Evolutionary conservation across 805 yeast genomes (phyloP).

Genomic region (Wickerhamiella spandovensis): DNA sequence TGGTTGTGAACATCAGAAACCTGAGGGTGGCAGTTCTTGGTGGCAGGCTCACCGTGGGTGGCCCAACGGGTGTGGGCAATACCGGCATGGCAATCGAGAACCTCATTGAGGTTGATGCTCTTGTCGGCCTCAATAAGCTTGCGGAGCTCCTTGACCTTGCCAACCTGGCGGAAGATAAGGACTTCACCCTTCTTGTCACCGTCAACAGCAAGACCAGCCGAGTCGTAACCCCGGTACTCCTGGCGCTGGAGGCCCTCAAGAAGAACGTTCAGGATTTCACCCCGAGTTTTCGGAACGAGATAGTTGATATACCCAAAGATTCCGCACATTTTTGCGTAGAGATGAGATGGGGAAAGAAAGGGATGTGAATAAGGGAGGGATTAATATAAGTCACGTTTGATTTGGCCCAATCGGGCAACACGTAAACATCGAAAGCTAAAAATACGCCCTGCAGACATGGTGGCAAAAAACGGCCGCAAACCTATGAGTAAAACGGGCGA

Average conservation of each 20-base stretch:
- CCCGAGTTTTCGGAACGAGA: conserved; percentile 81
- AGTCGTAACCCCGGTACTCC: conserved; percentile 97
- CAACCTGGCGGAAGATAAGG: conserved; percentile 67
- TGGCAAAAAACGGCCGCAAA: not conserved
- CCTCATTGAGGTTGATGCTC: conserved; percentile 36
- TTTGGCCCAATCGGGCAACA: conserved; percentile 2
- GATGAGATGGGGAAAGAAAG: not conserved
- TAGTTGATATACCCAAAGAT: conserved; percentile 96
- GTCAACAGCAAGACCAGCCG: conserved; percentile 92
- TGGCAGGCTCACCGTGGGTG: conserved; percentile 90
- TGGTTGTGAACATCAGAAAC: conserved; percentile 72
- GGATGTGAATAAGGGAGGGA: not conserved
- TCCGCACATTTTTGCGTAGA: conserved; percentile 42
- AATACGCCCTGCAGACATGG: not conserved
- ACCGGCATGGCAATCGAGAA: conserved; percentile 78
- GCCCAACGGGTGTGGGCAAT: conserved; percentile 99
- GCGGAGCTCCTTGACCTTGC: conserved; percentile 77
- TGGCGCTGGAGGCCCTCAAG: conserved; percentile 62
- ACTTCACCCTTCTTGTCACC: conserved; percentile 68
- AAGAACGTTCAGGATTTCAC: conserved; percentile 79
- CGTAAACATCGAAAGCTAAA: conserved; percentile 2
- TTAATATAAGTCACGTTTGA: not conserved
- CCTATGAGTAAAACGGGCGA: not conserved
- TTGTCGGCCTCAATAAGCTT: conserved; percentile 37
- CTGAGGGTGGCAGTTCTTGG: conserved; percentile 89